Evolutionary conservation across 2,329 filamentous ascomycete genomes (phyloP), one percentile per base, ranked within the genome.

Genomic region (Diaporthe vaccinii): DNA sequence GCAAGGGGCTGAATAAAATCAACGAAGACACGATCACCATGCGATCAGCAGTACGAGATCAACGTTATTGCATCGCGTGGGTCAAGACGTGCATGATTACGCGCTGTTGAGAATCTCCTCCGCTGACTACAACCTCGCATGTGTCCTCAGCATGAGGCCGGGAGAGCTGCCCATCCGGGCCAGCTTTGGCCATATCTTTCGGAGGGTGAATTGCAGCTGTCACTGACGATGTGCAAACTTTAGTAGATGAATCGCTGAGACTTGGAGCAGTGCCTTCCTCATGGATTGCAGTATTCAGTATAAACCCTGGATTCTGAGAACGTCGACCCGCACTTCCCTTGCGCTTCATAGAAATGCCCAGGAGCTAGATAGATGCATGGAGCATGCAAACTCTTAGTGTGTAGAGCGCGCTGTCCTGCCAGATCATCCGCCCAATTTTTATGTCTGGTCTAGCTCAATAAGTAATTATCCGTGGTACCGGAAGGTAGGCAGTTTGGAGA

Each of bases 21-120:
- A 71, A 62, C 22, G 51, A 69, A 65, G 51, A 51, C 59, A 76
- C 65, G 36, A 53, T 39, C 41, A 46, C 59, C n/a, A 57, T 65
- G 46, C 28, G 25, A 55, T 28, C 25, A 49, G 34, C 44, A 65
- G 71, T 22, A 57, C 28, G 49, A 17, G 14, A 31, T 22, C 36
- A 28, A 20, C 9, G 10, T 46, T 34, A 4, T 34, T 46, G 53
- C 12, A 44, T 58, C n/a, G 39, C 25, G 22, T 49, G 68, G 14
- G 39, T 31, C 15, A 34, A 55, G n/a, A 55, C 25, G n/a, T 31
- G 61, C 41, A 65, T 5, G 41, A 22, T 34, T 15, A 17, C 2
- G 15, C 28, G n/a, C 17, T 55, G 65, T 41, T 17, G 28, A 55
- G 8, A 55, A 28, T 31, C 49, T 14, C 22, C 65, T 69, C 31